Evolutionary conservation across 768 basidiomycete genomes (phyloP), one percentile per base, ranked within the genome.

Genomic region (Lactarius hengduanensis): DNA sequence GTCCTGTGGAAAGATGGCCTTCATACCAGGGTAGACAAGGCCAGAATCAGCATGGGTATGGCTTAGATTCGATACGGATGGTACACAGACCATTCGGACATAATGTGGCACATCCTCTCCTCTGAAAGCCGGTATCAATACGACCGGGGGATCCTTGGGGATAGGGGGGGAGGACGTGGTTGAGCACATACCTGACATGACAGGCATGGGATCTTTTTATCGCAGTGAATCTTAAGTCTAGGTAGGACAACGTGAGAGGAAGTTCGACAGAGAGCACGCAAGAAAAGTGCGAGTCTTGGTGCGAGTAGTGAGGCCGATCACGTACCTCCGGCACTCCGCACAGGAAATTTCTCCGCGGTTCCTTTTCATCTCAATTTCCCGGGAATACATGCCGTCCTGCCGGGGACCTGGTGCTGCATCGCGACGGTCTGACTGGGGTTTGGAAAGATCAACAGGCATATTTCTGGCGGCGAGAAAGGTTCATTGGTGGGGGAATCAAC

Each of bases 121-220:
- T 77, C 84, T 88, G 70, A 20, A 16, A 22, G 9, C 5, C 4
- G 13, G 28, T 0, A 43, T 53, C 38, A 59, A 57, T 30, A 6
- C 20, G 22, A 26, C 13, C 11, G 5, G 15, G 26, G 26, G 13
- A 2, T 16, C 41, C 41, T 20, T 1, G 26, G 16, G 41, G 32
- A 61, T 34, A 11, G 10, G 13, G 59, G 34, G 56, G 59, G 26
- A 26, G 55, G 57, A 43, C 58, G 41, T 32, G 36, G 63, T 57
- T 67, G 58, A 62, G 66, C 34, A 75, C 79, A 50, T 73, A 86
- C 88, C 79, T 85, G 84, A 73, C 89, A 90, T 0, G 88, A 89
- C 73, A 89, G 87, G 73, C 89, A 91, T 11, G 90, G 90, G 62
- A 90, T 87, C 69, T 88, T 83, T 79, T 90, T 91, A 82, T 90